Percentiles rank a stretch among this genome's conserved stretches.
Conservation (phyloP, 768 basidiomycete species). For the Ramaria rubella region DNA sequence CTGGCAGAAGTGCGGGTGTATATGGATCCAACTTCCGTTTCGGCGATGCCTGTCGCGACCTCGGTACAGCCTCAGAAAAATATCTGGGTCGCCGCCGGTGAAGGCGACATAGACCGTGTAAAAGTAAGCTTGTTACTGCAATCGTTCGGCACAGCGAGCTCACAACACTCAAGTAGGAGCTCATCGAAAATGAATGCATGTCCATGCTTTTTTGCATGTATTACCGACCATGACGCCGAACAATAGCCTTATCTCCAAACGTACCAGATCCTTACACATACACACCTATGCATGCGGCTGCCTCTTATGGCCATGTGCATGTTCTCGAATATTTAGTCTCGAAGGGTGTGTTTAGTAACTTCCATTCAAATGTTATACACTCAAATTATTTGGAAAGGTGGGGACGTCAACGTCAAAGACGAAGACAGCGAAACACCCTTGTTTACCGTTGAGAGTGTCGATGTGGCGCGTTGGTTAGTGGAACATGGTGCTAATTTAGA, state of each 20-base stretch:
- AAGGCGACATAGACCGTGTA: conserved; percentile 78
- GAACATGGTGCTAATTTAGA: conserved; percentile 66
- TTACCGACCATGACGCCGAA: background rate
- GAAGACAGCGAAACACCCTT: conserved; percentile 88
- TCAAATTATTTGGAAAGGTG: conserved; percentile 41
- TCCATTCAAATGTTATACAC: conserved; percentile 6
- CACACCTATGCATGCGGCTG: conserved; percentile 91
- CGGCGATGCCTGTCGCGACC: conserved; percentile 23
- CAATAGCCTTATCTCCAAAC: conserved; percentile 52
- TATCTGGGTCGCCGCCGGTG: conserved; percentile 90
- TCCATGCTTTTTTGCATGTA: conserved; percentile 18
- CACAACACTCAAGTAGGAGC: conserved; percentile 35
- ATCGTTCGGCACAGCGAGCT: background rate
- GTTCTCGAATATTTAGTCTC: conserved; percentile 74
- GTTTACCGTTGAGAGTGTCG: conserved; percentile 79
- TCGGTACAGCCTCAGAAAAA: conserved; percentile 39
- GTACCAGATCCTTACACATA: conserved; percentile 66
- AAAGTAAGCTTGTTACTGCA: conserved; percentile 40
- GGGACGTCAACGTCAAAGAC: conserved; percentile 82
- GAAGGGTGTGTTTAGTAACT: conserved; percentile 39
- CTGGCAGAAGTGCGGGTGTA: background rate
- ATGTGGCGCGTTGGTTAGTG: conserved; percentile 72
- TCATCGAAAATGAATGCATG: conserved; percentile 55
- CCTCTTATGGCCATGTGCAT: conserved; percentile 79
- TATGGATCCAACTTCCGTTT: background rate